Percentiles rank a stretch among this genome's conserved stretches.
Evolutionary conservation across 169 alveolate genomes (phyloP).

Genomic region (Plasmodium adleri): DNA sequence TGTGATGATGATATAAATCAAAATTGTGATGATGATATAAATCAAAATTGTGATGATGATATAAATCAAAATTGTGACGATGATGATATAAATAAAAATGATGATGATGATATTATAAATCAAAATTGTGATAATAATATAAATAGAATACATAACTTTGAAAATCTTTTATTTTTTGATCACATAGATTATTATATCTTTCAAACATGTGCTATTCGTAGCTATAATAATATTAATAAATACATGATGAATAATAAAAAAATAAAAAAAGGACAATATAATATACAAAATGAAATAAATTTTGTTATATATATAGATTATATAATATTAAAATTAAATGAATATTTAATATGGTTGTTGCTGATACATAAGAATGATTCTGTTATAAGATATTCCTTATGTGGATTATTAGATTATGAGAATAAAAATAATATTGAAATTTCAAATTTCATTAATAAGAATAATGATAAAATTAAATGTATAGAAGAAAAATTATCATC

Average conservation of each 20-base stretch:
- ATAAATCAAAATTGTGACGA: no score
- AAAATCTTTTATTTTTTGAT: conserved; percentile 1
- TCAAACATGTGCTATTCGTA: conserved; percentile 1
- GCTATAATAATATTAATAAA: background rate
- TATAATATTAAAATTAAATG: conserved; percentile 14
- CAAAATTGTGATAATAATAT: background rate
- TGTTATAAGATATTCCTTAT: conserved; percentile 44
- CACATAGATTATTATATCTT: conserved; percentile 18
- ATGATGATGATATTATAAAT: no score
- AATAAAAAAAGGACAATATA: background rate
- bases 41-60: no score
- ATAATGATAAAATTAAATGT: background rate
- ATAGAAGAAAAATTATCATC: background rate
- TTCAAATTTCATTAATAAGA: background rate
- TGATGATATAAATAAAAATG: no score
- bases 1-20: background rate
- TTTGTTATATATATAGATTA: conserved; percentile 15
- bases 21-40: no score
- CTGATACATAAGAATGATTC: conserved; percentile 43
- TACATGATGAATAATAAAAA: no score
- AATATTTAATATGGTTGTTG: conserved; percentile 25
- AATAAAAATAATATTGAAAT: background rate
- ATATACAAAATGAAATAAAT: background rate
- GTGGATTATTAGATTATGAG: conserved; percentile 2
- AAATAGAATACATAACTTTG: background rate